Conservation (phyloP, 2,329 filamentous ascomycete genomes). For the Scedosporium dehoogii region DNA sequence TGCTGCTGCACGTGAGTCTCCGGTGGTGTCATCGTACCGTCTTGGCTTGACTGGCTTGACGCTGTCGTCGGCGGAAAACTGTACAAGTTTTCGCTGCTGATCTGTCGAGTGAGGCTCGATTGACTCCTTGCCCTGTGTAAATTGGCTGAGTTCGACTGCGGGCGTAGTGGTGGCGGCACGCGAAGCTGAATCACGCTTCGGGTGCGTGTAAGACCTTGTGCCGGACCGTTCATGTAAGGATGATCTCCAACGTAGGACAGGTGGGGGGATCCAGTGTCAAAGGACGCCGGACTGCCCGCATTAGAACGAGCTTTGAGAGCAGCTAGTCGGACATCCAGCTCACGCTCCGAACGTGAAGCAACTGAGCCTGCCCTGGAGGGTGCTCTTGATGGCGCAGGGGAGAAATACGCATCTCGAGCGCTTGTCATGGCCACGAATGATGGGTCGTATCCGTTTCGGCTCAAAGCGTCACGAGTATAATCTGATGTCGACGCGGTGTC, state of each 20-base stretch:
- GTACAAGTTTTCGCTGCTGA: conserved; percentile 13
- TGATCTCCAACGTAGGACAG: conserved; percentile 1
- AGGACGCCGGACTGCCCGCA: conserved; percentile 4
- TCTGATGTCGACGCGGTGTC: background rate
- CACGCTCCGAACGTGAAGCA: background rate
- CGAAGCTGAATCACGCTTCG: conserved; percentile 18
- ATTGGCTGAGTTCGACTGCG: conserved; percentile 23
- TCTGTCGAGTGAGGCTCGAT: conserved; percentile 9
- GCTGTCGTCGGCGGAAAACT: conserved; percentile 13
- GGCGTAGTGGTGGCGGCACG: conserved; percentile 18
- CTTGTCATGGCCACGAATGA: conserved; percentile 6
- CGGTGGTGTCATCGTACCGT: conserved; percentile 11
- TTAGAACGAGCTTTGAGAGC: background rate
- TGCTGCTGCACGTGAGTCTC: conserved; percentile 16
- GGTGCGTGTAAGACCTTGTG: conserved; percentile 33
- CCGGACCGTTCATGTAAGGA: conserved; percentile 16
- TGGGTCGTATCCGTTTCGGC: conserved; percentile 4
- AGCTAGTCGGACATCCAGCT: conserved; percentile 1
- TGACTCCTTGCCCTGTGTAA: conserved; percentile 10
- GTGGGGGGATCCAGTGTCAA: conserved; percentile 8
- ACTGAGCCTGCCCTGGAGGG: conserved; percentile 2
- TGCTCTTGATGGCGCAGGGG: conserved; percentile 1
- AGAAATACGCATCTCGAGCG: conserved; percentile 5
- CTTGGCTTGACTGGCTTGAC: conserved; percentile 3
- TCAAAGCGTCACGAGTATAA: conserved; percentile 4